phyloP scores from a whole-genome alignment of 768 basidiomycete species.

The Coprinopsis cinerea region DNA sequence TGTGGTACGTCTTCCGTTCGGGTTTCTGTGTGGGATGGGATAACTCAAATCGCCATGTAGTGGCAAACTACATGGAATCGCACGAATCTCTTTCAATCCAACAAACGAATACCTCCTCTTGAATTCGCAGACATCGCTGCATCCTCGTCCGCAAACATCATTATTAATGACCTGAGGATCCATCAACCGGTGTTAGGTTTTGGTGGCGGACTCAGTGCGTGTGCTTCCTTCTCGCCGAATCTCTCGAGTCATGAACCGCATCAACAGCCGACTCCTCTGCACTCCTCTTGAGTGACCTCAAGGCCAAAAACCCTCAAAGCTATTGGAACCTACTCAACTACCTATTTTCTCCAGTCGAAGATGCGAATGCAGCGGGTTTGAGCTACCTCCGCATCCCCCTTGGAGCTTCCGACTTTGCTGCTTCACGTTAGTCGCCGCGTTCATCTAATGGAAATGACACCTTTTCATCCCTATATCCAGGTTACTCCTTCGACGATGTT shows the following conservation, averaged over 20 bases:
- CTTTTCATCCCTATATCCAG: constrained; percentile 22
- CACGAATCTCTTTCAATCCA: constrained; percentile 41
- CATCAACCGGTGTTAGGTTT: constrained; percentile 61
- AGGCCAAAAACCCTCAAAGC: constrained; percentile 47
- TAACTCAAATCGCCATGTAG: constrained; percentile 21
- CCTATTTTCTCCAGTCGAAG: no score
- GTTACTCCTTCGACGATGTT: constrained; percentile 55
- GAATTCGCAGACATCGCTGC: constrained; percentile 45
- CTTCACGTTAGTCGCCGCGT: constrained; percentile 31
- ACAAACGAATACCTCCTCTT: constrained; percentile 37
- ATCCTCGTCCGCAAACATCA: constrained; percentile 51
- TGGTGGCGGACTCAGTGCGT: constrained; percentile 54
- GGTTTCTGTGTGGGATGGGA: background rate
- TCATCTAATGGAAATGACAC: background rate
- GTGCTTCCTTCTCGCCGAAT: background rate
- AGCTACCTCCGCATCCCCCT: constrained; percentile 58
- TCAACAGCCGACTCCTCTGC: constrained; percentile 64
- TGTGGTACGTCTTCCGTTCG: constrained; percentile 30
- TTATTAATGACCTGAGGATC: constrained; percentile 40
- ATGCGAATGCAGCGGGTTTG: no score
- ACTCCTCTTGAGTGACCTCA: constrained; percentile 48
- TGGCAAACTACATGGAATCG: constrained; percentile 52
- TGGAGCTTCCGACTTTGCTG: constrained; percentile 67
- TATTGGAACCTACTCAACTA: constrained; percentile 45
- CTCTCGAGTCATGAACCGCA: background rate